phyloP scores from a whole-genome alignment of 371 early-diverging fungal genomes.

The Nosema muscidifuracis region DNA sequence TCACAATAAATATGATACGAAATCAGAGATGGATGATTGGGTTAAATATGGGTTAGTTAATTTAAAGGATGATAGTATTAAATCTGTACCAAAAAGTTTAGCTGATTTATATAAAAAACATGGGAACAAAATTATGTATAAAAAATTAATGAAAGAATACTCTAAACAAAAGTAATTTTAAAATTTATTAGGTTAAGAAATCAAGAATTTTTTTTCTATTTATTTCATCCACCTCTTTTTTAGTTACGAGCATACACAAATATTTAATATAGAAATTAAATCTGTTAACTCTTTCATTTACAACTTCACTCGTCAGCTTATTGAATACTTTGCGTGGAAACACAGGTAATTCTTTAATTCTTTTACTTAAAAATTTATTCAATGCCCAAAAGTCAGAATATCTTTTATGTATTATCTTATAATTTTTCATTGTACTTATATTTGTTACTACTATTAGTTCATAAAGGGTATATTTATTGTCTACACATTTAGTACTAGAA shows the following conservation, averaged over 20 bases:
- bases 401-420: conserved; percentile 19
- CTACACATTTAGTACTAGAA: conserved; percentile 9
- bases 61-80: background rate
- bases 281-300: conserved; percentile 20
- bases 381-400: conserved; percentile 21
- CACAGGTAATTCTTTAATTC: conserved; percentile 7
- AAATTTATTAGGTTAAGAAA: background rate
- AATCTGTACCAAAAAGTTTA: background rate
- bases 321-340: conserved; percentile 24
- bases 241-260: conserved; percentile 9
- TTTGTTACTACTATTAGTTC: conserved; percentile 26
- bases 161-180: background rate
- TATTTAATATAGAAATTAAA: conserved; percentile 25
- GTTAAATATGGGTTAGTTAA: background rate
- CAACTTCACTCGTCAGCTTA: conserved; percentile 9
- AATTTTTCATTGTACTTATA: conserved; percentile 8
- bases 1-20: background rate
- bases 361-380: background rate
- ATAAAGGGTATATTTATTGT: conserved; percentile 11
- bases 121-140: background rate
- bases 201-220: background rate
- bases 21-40: background rate
- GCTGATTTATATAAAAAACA: background rate
- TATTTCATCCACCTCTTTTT: background rate
- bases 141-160: conserved; percentile 3